Conservation (phyloP, 768 basidiomycete genomes). For the Psilocybe cubensis region DNA sequence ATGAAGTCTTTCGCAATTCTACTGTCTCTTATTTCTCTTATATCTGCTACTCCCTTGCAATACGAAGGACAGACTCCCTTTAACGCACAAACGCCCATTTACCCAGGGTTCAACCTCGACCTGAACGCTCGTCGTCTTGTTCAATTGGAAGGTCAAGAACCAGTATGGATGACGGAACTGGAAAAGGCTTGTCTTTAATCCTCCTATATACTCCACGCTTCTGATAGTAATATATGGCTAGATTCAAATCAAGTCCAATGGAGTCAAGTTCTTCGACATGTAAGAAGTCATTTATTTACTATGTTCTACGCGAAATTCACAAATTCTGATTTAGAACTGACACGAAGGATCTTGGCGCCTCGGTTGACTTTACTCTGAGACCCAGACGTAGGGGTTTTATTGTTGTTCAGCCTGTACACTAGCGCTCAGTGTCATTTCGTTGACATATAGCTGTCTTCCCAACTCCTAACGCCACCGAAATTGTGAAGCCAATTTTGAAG, state of each 20-base stretch:
- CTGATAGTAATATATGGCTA: too few relatives aligned
- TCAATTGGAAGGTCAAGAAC: conserved; percentile 68
- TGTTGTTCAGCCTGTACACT: not conserved
- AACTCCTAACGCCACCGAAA: conserved; percentile 60
- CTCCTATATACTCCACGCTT: too few relatives aligned
- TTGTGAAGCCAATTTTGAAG: conserved; percentile 61
- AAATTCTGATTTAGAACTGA: conserved; percentile 59
- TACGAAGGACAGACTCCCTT: conserved; percentile 44
- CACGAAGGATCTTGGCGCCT: conserved; percentile 59
- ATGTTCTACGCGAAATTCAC: not conserved
- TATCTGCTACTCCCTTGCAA: conserved; percentile 42
- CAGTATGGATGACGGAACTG: conserved; percentile 86
- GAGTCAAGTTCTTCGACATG: conserved; percentile 89
- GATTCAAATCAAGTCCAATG: conserved; percentile 79
- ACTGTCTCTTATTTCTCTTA: conserved; percentile 47
- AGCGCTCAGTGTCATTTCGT: conserved; percentile 2
- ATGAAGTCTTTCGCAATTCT: conserved; percentile 56
- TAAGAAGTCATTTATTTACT: conserved; percentile 35
- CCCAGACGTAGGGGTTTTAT: conserved; percentile 38
- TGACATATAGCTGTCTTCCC: conserved; percentile 53
- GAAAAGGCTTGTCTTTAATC: conserved; percentile 83
- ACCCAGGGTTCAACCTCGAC: conserved; percentile 73
- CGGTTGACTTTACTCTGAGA: conserved; percentile 38
- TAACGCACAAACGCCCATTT: conserved; percentile 29
- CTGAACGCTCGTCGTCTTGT: conserved; percentile 75